Percentiles rank a stretch among this genome's conserved stretches.
Conservation (phyloP, 2,329 filamentous ascomycete species). For the Cryphonectria naterciae region DNA sequence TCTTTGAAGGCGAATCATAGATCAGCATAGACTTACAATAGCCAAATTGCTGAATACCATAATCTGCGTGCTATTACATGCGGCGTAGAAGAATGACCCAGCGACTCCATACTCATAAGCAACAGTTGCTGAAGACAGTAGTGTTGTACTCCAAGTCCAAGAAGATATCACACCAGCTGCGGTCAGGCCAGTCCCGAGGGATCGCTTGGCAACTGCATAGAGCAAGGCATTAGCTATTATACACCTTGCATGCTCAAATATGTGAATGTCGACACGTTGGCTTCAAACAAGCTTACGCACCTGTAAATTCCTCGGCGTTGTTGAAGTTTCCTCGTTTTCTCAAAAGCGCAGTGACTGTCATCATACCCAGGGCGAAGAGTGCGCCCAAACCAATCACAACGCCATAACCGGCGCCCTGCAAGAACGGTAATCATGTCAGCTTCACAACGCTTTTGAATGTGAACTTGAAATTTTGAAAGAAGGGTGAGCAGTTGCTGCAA, state of each 20-base stretch:
- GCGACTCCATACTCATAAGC: constrained; percentile 77
- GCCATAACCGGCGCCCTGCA: constrained; percentile 74
- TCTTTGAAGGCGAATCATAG: too few species aligned
- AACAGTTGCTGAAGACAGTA: constrained; percentile 76
- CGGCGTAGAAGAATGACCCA: constrained; percentile 64
- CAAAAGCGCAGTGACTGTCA: background rate
- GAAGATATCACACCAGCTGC: constrained; percentile 91
- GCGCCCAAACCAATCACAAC: constrained; percentile 76
- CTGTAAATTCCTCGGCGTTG: too few species aligned
- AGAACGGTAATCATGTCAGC: too few species aligned
- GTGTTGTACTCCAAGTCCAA: constrained; percentile 89
- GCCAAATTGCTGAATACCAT: constrained; percentile 87
- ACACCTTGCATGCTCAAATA: background rate
- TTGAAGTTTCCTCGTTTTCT: too few species aligned
- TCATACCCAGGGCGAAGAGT: constrained; percentile 67
- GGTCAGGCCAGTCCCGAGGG: constrained; percentile 86
- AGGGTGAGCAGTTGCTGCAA: too few species aligned
- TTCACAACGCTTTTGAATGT: too few species aligned
- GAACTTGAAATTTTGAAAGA: too few species aligned
- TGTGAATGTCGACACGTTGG: too few species aligned
- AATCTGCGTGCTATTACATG: constrained; percentile 79
- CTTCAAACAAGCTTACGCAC: too few species aligned
- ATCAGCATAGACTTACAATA: constrained; percentile 53
- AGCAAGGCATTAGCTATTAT: background rate
- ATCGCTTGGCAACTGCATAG: constrained; percentile 69